Base-by-base conservation (phyloP, 2,329 filamentous ascomycete genomes). In the Fusarium stilboides region DNA sequence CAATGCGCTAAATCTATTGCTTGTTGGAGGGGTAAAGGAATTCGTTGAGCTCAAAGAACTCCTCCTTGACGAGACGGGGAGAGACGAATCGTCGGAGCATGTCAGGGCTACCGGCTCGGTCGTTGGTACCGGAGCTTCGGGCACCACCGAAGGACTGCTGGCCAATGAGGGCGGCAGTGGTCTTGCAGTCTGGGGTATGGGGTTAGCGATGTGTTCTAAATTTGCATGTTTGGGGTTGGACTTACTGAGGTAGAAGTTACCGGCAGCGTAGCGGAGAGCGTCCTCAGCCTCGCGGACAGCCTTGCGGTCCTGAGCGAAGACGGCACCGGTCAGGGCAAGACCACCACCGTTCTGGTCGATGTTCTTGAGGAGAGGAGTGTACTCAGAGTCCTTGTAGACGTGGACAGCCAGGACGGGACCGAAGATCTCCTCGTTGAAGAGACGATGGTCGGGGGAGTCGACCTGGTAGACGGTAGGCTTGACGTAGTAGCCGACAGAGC, bases 381-480 rank as follows among this genome's bases (percentile, higher is more conserved):
- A 84, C 28, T 75, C 80, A 67, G 78, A 80, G 76, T 97, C 93
- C 61, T 92, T 89, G 83, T 96, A 97, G 62, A 94, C 87, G 78
- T 97, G 88, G 12, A 91, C 81, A 20, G 88, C 87, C 14, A 96
- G 83, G 50, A 97, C 81, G 15, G 93, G 93, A 2, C 93, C 93
- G 76, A 97, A 97, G 57, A 97, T 89, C 80, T 97, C 94, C 52
- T 88, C 90, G 47, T 85, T 89, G 45, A 97, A 85, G 65, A 95
- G 89, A 51, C 87, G 86, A 82, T 97, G 93, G 63, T 87, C 82
- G 0, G 92, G 90, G 80, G 92, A 91, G 31, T 85, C 88, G 45
- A 92, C 92, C 64, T 85, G 80, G 85, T 95, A 97, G 73, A 97
- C 87, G 54, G 94, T 97, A 2, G 94, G 94, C 78, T 92, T 86